Evolutionary conservation across 352 stramenopile genomes (phyloP), one percentile per base, ranked within the genome.

Genomic region (Pythium periplocum): DNA sequence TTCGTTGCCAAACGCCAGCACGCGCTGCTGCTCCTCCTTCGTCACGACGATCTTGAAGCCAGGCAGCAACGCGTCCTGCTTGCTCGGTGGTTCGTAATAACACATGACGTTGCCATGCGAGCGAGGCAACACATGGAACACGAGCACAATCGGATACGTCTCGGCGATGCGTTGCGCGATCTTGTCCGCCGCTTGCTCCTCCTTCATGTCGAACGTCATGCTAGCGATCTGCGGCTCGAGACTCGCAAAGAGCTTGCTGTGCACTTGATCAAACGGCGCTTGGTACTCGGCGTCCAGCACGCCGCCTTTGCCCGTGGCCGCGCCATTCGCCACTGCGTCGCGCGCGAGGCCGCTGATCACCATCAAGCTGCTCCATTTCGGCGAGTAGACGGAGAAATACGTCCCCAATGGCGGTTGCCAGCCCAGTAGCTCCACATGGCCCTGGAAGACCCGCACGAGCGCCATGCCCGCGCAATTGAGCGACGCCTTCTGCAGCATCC

Each of bases 1-100:
- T 0, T 2, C 26, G 1, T 6, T 17, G 5, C 35, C 34, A 2
- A 26, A 37, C 17, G 39, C 49, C 5, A 60, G 35, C 31, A 34
- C 33, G 30, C 45, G 40, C 57, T 8, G 17, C 30, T 77, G 62
- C 41, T 70, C 63, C 37, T 85, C 64, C 45, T 80, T 85, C 37
- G 75, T 63, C 26, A 87, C 61, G 31, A 93, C 69, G 34, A 95
- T 74, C 61, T 91, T 92, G 64, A 95, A 95, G 12, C 84, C 84
- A 3, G 84, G 84, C 35, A 95, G 65, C 32, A 90, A 69, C 1
- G 74, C 65, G 30, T 59, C 48, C 45, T 59, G 53, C 30, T 64
- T 59, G 48, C 34, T 40, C 6, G 55, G 68, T 38, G 70, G 54
- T 50, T 94, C 84, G 52, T 78, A 95, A 60, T 83, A 95, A 66